Base-by-base conservation (phyloP, 768 basidiomycete species). In the Termitomyces sp. region DNA sequence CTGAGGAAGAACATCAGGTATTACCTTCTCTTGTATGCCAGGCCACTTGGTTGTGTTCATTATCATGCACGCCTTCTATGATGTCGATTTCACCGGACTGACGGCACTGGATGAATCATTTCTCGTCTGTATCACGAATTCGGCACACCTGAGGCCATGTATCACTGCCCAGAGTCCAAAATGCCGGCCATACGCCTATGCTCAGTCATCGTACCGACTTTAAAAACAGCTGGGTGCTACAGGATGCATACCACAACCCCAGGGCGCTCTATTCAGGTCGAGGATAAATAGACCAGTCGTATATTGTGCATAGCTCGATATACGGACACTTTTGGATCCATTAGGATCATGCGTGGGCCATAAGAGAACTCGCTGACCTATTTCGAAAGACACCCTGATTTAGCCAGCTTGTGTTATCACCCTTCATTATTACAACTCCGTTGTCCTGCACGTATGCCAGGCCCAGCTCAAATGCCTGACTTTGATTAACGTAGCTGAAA, bases 41-140 rank as follows among this genome's bases (percentile, higher is more conserved):
- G 31, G 89, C 86, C 18, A 92, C 86, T 71, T 92, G 90, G 62
- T 92, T 92, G 64, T 92, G 88, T 66, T 86, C 75, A 59, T 90
- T 89, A 66, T 90, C 88, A 61, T 92, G 90, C 5, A 92, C 90
- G 15, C 90, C 90, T 70, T 91, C 90, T 31, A 91, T 84, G 29
- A 92, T 87, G 69, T 92, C 90, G 58, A 92, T 88, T 72, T 92
- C 90, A 15, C 90, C 90, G 12, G 73, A 76, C 90, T 91, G 39
- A 41, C 36, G 36, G 55, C 51, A 64, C 48, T 36, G 57, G 56
- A 63, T 50, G 54, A 53, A 60, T 55, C 49, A 54, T 34, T 39
- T 7, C 16, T 44, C 42, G 33, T 44, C 34, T 54, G 16, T 13
- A 50, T 34, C 45, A 22, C 29, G 57, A 54, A 28, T 18, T 26